Percentiles rank a stretch among this genome's conserved stretches.
These are phyloP conservation scores for Salvia hispanica DNA, from an alignment of 257 asterid species.

Conservation along the genomic window DNA sequence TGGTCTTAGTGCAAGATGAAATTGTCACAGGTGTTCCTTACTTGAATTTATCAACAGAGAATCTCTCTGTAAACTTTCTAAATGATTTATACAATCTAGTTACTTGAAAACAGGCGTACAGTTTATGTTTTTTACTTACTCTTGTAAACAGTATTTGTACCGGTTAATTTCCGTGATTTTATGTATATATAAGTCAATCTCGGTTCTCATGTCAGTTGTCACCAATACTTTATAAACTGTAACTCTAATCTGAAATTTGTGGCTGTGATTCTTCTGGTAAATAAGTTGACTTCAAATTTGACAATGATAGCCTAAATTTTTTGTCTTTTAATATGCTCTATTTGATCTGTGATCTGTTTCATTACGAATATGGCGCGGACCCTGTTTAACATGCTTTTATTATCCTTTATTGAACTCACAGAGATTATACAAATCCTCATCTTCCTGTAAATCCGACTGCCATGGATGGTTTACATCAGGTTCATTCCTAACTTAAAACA, in stretches of 20 bases:
- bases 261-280: neutral
- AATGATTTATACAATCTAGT: slow-evolving; percentile 1
- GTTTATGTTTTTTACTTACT: neutral
- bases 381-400: slow-evolving; percentile 12
- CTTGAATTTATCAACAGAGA: neutral
- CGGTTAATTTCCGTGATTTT: neutral
- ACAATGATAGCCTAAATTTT: neutral
- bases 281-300: slow-evolving; percentile 4
- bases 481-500: slow-evolving; percentile 34
- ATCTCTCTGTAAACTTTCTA: neutral
- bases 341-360: slow-evolving; percentile 14
- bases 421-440: slow-evolving; percentile 87
- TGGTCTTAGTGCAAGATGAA: slow-evolving; percentile 22
- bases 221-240: neutral
- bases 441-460: slow-evolving; percentile 85
- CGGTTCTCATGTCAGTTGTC: neutral
- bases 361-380: slow-evolving; percentile 1
- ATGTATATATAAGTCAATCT: neutral
- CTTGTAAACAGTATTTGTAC: neutral
- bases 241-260: neutral
- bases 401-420: slow-evolving; percentile 39
- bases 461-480: slow-evolving; percentile 76
- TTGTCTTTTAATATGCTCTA: neutral
- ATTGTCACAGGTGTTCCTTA: slow-evolving; percentile 11
- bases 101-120: neutral